phyloP scores from a whole-genome alignment of 495 filamentous ascomycete species.

The Symbiotaphrina buchneri region DNA sequence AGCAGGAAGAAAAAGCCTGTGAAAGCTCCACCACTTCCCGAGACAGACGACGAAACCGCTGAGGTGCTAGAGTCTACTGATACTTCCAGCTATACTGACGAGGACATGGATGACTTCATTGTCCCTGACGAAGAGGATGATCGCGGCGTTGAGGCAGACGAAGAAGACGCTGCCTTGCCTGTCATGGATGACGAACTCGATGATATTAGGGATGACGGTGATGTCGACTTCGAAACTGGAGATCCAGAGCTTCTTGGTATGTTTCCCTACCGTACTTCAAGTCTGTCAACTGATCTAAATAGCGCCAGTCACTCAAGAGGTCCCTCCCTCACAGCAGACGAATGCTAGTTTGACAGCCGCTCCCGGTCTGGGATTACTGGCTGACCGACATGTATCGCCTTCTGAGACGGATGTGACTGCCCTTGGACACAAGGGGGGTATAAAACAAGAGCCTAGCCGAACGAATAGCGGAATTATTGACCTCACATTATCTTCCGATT shows the following conservation, averaged over 20 bases:
- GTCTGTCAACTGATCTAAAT: too few species aligned
- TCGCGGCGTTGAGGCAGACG: slow-evolving; percentile 9
- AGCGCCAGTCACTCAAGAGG: too few species aligned
- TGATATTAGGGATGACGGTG: neutral
- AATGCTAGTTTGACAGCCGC: too few species aligned
- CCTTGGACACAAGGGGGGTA: too few species aligned
- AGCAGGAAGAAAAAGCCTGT: slow-evolving; percentile 7
- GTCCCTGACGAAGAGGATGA: slow-evolving; percentile 15
- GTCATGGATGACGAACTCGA: neutral
- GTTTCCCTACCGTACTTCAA: too few species aligned
- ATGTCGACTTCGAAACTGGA: slow-evolving; percentile 10
- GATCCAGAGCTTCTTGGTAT: slow-evolving; percentile 1
- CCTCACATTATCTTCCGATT: too few species aligned
- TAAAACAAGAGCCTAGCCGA: too few species aligned
- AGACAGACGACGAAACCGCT: slow-evolving; percentile 11
- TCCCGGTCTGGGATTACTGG: too few species aligned
- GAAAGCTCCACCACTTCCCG: slow-evolving; percentile 10
- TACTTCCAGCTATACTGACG: slow-evolving; percentile 13
- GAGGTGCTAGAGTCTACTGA: slow-evolving; percentile 8
- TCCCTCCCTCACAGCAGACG: too few species aligned
- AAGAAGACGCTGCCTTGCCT: slow-evolving; percentile 11
- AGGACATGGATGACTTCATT: slow-evolving; percentile 22
- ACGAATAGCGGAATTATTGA: too few species aligned
- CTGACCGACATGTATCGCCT: too few species aligned
- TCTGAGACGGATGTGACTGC: too few species aligned